Base-by-base conservation (phyloP, 2,329 filamentous ascomycete genomes). In the Didymella pinodella region DNA sequence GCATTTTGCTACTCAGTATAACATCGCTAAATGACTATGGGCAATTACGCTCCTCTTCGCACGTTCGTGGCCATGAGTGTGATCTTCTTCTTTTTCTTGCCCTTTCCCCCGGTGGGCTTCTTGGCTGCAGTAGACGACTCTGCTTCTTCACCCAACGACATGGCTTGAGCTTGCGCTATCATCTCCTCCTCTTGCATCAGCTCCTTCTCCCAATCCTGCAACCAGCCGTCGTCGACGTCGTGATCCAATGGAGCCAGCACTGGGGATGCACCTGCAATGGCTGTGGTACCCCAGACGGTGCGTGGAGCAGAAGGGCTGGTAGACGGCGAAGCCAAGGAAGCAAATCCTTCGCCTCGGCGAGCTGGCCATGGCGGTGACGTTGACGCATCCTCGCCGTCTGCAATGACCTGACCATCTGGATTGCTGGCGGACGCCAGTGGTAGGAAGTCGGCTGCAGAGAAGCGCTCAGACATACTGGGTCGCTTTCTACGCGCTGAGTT, bases 251-350 rank as follows among this genome's bases (percentile, higher is more conserved):
- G 77, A 28, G 77, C 77, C 28, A 87, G 69, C 11, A 85, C 83
- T 2, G 88, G 86, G 3, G 86, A 88, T 0, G 79, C 79, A 0
- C 87, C 61, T 26, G 81, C 72, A 2, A 96, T 80, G 0, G 85
- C 87, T 3, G 86, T 83, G 0, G 94, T 98, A n/a, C 94, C 94
- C 94, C 94, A 98, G 0, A 98, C 92, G 0, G 94, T 98, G 62
- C 88, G 88, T 40, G 86, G 82, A 0, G 87, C 86, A 7, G 87
- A 88, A 0, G 93, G 93, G 62, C 91, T 96, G 1, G 91, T 93
- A 4, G 92, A 93, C 66, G 93, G 88, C 1, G 88, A 89, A 0
- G 91, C 90, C 22, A 96, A 79, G 2, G 86, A 86, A 32, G 85
- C 84, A 67, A 92, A 92, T 16, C 75, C 75, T 44, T 77, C 68